Base-by-base conservation (phyloP, 192 early-diverging fungal genomes). In the Backusella sp. region DNA sequence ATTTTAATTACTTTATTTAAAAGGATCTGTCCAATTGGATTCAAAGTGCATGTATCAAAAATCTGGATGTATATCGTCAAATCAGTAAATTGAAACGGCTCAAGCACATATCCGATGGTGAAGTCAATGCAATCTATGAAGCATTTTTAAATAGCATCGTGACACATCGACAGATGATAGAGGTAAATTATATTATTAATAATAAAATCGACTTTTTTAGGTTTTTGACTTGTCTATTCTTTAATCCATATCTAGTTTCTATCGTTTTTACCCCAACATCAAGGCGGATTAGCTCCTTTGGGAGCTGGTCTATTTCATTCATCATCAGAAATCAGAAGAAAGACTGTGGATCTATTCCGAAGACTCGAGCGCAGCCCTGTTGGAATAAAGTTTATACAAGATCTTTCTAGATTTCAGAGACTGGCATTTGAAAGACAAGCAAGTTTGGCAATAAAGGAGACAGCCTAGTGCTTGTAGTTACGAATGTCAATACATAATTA, bases 301-400 rank as follows among this genome's bases (percentile, higher is more conserved):
- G 92, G 92, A 19, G 84, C 88, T 39, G 96, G 96, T 6, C 85
- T 96, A 62, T 95, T 94, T 80, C 92, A 94, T 75, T 90, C 91
- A 6, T 84, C 91, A 23, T 82, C 85, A 17, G 87, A 83, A 23
- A 91, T 95, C 14, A 82, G 94, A 36, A 71, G 84, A 23, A 88
- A 92, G 52, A 90, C 92, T 1, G 88, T 94, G 21, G 82, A 90
- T 36, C 81, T 97, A n/a, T 91, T 97, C 37, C 85, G 90, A 23
- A 84, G 92, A 62, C 81, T 97, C 67, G 85, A 90, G 69, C 77
- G 89, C 32, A 92, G 96, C 80, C 86, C 84, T 17, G 86, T 90
- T 28, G 85, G 85, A 21, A 72, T 36, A 42, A 82, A 75, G 36
- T 86, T 85, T 79, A 62, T 83, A 17, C 85, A 84, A 69, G 69